These are phyloP conservation scores for Panicum virgatum DNA, from an alignment of 202 grass and related monocot genomes.

Conservation along the genomic window DNA sequence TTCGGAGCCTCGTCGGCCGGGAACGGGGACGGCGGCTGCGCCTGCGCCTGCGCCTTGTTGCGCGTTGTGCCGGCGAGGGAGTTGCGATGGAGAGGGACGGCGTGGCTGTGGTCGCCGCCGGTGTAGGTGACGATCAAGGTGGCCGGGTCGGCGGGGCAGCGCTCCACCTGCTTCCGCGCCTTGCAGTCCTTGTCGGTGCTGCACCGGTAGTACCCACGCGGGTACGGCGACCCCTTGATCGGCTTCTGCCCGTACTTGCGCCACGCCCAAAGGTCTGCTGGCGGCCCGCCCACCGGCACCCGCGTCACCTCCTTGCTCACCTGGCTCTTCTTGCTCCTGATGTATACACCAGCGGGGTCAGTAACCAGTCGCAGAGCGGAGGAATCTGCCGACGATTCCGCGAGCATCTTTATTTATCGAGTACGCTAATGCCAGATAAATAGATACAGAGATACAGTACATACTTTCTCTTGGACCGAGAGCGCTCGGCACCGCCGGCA, in stretches of 20 bases:
- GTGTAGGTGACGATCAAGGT: conserved; percentile 78
- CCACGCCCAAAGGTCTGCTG: conserved; percentile 81
- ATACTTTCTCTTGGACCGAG: conserved; percentile 38
- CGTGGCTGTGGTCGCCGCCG: conserved; percentile 77
- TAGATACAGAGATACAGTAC: too few species aligned
- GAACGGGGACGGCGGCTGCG: not conserved
- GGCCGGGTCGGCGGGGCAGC: conserved; percentile 57
- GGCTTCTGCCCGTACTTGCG: conserved; percentile 95
- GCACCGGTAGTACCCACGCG: conserved; percentile 87
- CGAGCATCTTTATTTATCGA: not conserved
- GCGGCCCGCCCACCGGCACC: conserved; percentile 40
- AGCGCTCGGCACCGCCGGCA: not conserved
- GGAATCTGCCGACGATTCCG: not conserved
- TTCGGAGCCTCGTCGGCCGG: not conserved
- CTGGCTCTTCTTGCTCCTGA: conserved; percentile 61
- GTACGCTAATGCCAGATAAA: not conserved
- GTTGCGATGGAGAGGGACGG: conserved; percentile 70
- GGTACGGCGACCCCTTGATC: conserved; percentile 91
- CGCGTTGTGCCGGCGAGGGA: conserved; percentile 81
- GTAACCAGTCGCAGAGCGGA: not conserved
- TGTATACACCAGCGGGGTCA: not conserved
- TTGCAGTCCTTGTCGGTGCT: conserved; percentile 67
- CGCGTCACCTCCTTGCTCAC: conserved; percentile 59
- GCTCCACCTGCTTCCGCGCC: conserved; percentile 85
- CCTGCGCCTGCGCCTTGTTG: conserved; percentile 32